phyloP scores from a whole-genome alignment of 768 basidiomycete species.

The Leccinum uliginosum region DNA sequence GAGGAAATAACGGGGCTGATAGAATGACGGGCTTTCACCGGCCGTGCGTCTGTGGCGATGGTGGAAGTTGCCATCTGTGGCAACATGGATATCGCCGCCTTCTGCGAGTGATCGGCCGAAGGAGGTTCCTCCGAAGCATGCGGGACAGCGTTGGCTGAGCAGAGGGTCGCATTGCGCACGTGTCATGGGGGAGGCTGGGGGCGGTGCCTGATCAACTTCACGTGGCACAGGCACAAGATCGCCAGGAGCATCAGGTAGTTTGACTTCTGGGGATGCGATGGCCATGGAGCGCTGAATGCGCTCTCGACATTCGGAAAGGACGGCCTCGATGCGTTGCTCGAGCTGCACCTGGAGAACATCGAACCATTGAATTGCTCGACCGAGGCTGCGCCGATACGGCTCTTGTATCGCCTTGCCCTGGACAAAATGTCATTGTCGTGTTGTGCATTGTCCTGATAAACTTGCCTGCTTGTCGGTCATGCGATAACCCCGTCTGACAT shows the following conservation, averaged over 20 bases:
- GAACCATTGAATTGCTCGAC: slow-evolving; percentile 29
- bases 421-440: not conserved
- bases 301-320: no score
- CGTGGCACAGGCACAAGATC: no score
- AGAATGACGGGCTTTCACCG: not conserved
- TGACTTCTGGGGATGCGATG: no score
- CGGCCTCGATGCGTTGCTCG: slow-evolving; percentile 2
- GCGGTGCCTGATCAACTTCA: no score
- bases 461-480: slow-evolving; percentile 1
- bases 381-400: slow-evolving; percentile 29
- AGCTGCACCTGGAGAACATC: slow-evolving; percentile 17
- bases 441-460: not conserved
- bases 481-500: slow-evolving; percentile 12
- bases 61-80: not conserved
- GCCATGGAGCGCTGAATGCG: no score
- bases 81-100: slow-evolving; percentile 33
- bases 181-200: no score
- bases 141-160: slow-evolving; percentile 10
- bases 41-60: not conserved
- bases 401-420: slow-evolving; percentile 27
- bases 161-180: not conserved
- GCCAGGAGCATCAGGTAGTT: no score
- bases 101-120: slow-evolving; percentile 8
- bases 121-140: slow-evolving; percentile 1
- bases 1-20: not conserved